A percentile compares a stretch with the other conserved stretches of the same genome.
phyloP scores from a whole-genome alignment of 75 land plant genomes.

The Ceratopteris richardii region DNA sequence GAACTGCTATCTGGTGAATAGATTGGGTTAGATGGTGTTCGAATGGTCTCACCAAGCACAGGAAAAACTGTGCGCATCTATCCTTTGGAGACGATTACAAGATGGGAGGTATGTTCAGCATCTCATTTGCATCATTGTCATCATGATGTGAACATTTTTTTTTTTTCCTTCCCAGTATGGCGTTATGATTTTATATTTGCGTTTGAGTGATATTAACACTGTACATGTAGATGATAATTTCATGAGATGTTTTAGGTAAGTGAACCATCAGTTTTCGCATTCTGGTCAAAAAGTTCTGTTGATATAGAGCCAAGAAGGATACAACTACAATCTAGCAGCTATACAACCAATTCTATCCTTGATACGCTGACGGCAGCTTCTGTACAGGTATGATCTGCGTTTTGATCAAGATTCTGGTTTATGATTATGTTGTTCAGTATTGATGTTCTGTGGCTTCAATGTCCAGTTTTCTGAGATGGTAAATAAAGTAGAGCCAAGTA shows the following conservation, averaged over 20 bases:
- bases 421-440: not conserved
- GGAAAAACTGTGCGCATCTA: constrained; percentile 58
- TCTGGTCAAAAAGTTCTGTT: constrained; percentile 92
- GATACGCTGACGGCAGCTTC: constrained; percentile 91
- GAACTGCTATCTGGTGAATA: no score
- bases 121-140: no score
- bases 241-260: constrained; percentile 24
- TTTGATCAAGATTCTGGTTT: no score
- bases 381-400: constrained; percentile 77
- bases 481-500: constrained; percentile 35
- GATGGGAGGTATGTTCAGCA: constrained; percentile 58
- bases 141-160: no score
- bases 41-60: constrained; percentile 68
- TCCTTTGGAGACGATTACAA: constrained; percentile 77
- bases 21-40: constrained; percentile 95
- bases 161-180: no score
- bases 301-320: constrained; percentile 81
- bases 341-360: constrained; percentile 73
- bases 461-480: constrained; percentile 84
- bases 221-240: no score
- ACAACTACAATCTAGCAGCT: constrained; percentile 74
- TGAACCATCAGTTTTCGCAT: constrained; percentile 63
- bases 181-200: no score
- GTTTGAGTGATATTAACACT: no score
- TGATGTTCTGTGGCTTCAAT: no score